phyloP scores from a whole-genome alignment of 495 filamentous ascomycete genomes.

The Endocarpon pusillum region DNA sequence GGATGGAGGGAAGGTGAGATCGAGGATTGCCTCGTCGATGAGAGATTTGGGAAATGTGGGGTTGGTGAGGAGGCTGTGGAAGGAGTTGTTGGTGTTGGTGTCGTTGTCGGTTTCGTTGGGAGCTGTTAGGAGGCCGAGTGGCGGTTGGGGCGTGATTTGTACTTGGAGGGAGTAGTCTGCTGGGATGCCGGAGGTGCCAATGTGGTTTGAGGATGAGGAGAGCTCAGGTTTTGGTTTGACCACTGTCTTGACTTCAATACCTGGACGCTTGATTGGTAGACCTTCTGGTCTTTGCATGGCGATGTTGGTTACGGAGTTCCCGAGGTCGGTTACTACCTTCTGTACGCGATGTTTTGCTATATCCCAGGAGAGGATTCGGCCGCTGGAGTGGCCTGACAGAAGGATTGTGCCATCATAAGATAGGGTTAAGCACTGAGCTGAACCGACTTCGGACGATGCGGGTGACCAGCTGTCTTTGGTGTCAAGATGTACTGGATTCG shows the following conservation, averaged over 20 bases:
- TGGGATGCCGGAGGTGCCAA: slow-evolving; percentile 35
- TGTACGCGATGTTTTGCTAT: slow-evolving; percentile 45
- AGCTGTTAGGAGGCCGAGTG: slow-evolving; percentile 1
- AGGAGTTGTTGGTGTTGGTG: slow-evolving; percentile 19
- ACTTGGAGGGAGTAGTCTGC: slow-evolving; percentile 50
- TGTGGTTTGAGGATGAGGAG: slow-evolving; percentile 21
- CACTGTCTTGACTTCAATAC: slow-evolving; percentile 23
- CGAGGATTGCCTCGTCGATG: slow-evolving; percentile 37
- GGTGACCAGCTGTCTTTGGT: slow-evolving; percentile 41
- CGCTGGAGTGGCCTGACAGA: slow-evolving; percentile 64
- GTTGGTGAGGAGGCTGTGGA: slow-evolving; percentile 32
- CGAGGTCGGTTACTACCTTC: slow-evolving; percentile 45
- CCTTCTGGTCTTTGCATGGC: slow-evolving; percentile 45
- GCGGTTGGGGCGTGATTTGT: slow-evolving; percentile 31
- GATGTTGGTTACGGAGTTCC: slow-evolving; percentile 66
- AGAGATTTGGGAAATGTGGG: slow-evolving; percentile 33
- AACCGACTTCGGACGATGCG: slow-evolving; percentile 40
- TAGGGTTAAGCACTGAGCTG: slow-evolving; percentile 43
- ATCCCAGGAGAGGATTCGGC: slow-evolving; percentile 68
- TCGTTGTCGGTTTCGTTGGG: too few relatives aligned
- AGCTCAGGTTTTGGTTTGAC: slow-evolving; percentile 51
- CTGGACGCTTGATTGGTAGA: slow-evolving; percentile 24
- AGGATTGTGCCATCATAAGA: slow-evolving; percentile 71
- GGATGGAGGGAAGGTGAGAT: slow-evolving; percentile 26
- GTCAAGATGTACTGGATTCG: slow-evolving; percentile 39